These are phyloP conservation scores for Moniliophthora roreri DNA, from an alignment of 1,284 basidiomycete genomes.

Conservation along the genomic window DNA sequence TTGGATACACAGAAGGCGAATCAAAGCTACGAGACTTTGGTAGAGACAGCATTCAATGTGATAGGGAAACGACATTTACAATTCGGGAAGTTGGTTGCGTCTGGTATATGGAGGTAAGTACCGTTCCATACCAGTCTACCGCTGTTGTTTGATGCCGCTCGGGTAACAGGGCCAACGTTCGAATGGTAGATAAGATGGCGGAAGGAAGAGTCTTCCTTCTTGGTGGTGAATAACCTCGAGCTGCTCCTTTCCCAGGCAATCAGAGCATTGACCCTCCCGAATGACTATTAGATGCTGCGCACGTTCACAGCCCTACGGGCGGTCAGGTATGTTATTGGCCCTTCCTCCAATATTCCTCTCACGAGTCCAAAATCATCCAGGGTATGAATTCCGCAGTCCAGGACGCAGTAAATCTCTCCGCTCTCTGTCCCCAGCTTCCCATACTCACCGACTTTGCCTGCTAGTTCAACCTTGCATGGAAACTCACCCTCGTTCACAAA, in stretches of 20 bases:
- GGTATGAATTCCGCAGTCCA: constrained; percentile 35
- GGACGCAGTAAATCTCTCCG: constrained; percentile 24
- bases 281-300: constrained; percentile 27
- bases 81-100: not conserved
- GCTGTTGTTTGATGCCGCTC: not conserved
- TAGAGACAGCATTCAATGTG: not conserved
- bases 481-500: constrained; percentile 28
- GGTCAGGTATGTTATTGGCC: constrained; percentile 27
- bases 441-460: too few relatives aligned
- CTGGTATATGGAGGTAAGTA: not conserved
- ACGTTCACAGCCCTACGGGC: constrained; percentile 32
- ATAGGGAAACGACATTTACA: not conserved
- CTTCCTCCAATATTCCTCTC: not conserved
- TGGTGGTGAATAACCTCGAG: constrained; percentile 10
- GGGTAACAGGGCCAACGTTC: constrained; percentile 4
- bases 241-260: not conserved
- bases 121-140: not conserved
- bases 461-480: constrained; percentile 39
- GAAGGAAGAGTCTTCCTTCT: constrained; percentile 17
- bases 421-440: not conserved
- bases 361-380: not conserved
- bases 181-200: constrained; percentile 6
- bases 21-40: not conserved
- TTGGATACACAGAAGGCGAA: not conserved
- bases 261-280: too few relatives aligned